Percentiles rank a stretch among this genome's conserved stretches.
Evolutionary conservation across 768 basidiomycete genomes (phyloP).

Genomic region (Pleurotus pulmonarius): DNA sequence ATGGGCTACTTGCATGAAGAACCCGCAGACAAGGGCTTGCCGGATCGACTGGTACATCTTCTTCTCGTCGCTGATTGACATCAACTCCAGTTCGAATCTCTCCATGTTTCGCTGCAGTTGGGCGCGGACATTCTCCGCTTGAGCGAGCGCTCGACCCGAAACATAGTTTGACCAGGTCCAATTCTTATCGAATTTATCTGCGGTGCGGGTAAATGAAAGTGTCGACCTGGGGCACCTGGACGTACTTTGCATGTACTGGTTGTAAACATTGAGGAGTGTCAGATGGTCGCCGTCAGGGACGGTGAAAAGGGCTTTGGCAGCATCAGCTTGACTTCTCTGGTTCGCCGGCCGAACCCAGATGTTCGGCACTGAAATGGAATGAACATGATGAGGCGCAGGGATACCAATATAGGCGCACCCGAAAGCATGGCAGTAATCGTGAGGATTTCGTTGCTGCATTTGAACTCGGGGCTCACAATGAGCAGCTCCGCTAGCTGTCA

Average conservation of each 20-base stretch:
- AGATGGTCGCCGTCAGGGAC: constrained; percentile 97
- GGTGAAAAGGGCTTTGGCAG: constrained; percentile 82
- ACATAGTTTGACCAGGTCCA: constrained; percentile 94
- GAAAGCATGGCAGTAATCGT: constrained; percentile 97
- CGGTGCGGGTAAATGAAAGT: background rate
- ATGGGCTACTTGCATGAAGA: constrained; percentile 98
- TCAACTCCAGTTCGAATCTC: constrained; percentile 73
- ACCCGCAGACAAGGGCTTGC: constrained; percentile 84
- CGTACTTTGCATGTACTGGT: constrained; percentile 83
- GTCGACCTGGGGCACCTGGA: background rate
- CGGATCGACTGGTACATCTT: constrained; percentile 75
- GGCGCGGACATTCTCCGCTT: constrained; percentile 90
- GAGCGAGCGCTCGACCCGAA: constrained; percentile 73
- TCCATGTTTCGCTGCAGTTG: constrained; percentile 93
- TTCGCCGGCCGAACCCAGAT: constrained; percentile 92
- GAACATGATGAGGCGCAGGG: background rate
- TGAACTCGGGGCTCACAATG: constrained; percentile 91
- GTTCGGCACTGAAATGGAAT: constrained; percentile 63
- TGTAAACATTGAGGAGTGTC: constrained; percentile 92
- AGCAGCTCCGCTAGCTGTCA: constrained; percentile 90
- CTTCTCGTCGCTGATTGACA: constrained; percentile 64
- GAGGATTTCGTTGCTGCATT: constrained; percentile 93
- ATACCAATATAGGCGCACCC: constrained; percentile 40
- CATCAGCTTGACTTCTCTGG: constrained; percentile 86
- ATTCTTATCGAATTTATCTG: constrained; percentile 73